A percentile compares a stretch with the other conserved stretches of the same genome.
phyloP scores from a whole-genome alignment of 2,329 filamentous ascomycete species.

The Podosphaera leucotricha region DNA sequence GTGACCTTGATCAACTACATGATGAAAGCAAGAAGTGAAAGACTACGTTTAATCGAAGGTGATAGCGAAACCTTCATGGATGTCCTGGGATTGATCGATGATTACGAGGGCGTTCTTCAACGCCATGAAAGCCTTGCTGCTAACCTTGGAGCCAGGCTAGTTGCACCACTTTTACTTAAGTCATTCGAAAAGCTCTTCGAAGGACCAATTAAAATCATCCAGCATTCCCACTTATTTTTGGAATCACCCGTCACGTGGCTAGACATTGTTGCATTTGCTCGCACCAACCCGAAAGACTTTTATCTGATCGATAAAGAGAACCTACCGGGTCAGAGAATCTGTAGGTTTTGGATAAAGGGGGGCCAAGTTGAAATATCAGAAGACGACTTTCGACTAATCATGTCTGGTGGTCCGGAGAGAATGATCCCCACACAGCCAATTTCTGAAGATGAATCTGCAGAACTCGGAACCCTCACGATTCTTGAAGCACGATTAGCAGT shows the following conservation, averaged over 20 bases:
- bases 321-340: conserved; percentile 45
- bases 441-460: conserved; percentile 66
- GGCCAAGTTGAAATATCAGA: conserved; percentile 65
- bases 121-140: conserved; percentile 71
- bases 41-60: conserved; percentile 27
- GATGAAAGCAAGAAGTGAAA: conserved; percentile 21
- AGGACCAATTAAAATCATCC: conserved; percentile 35
- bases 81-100: conserved; percentile 46
- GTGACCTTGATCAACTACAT: conserved; percentile 29
- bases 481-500: conserved; percentile 54
- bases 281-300: conserved; percentile 58
- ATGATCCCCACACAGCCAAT: conserved; percentile 62
- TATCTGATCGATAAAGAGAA: conserved; percentile 43
- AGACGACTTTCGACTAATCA: conserved; percentile 68
- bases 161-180: conserved; percentile 63
- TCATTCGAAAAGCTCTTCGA: conserved; percentile 74
- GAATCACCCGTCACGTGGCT: conserved; percentile 51
- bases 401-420: conserved; percentile 60
- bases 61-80: conserved; percentile 46
- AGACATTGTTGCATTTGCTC: conserved; percentile 66
- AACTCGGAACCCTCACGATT: conserved; percentile 64
- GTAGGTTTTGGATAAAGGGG: conserved; percentile 64
- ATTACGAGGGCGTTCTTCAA: conserved; percentile 67
- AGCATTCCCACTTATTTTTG: conserved; percentile 29
- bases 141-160: conserved; percentile 61